These are phyloP conservation scores for Lichtheimia ornata DNA, from an alignment of 371 early-diverging fungal species.

Conservation along the genomic window DNA sequence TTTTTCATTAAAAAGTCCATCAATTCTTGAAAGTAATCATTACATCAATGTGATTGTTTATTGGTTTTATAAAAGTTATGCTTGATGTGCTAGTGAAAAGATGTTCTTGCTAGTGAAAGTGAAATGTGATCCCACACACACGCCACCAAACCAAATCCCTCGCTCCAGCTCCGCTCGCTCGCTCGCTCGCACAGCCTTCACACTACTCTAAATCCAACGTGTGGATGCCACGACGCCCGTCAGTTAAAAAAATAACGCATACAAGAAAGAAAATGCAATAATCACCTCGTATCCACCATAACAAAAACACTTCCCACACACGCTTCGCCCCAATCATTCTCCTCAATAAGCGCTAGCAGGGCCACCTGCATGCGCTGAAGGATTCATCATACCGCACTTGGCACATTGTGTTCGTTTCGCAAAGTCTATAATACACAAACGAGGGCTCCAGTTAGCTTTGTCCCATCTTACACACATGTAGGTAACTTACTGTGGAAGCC, in stretches of 20 bases:
- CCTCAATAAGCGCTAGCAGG: constrained; percentile 14
- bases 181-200: constrained; percentile 9
- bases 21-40: too few relatives aligned
- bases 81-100: too few relatives aligned
- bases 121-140: too few relatives aligned
- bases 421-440: constrained; percentile 10
- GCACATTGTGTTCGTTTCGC: constrained; percentile 24
- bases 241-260: constrained; percentile 1
- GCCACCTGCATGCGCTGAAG: constrained; percentile 10
- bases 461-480: too few relatives aligned
- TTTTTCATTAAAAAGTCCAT: too few relatives aligned
- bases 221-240: not conserved
- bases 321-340: not conserved
- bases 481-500: constrained; percentile 18
- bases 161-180: not conserved
- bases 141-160: not conserved
- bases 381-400: constrained; percentile 19
- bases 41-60: too few relatives aligned
- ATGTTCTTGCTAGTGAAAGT: too few relatives aligned
- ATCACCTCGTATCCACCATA: constrained; percentile 7
- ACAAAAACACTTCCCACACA: not conserved
- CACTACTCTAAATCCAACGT: not conserved
- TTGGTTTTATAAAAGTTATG: not conserved
- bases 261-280: constrained; percentile 1
- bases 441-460: not conserved